Base-by-base conservation (phyloP, 106 monocot genomes). In the Dioscorea zingiberensis region DNA sequence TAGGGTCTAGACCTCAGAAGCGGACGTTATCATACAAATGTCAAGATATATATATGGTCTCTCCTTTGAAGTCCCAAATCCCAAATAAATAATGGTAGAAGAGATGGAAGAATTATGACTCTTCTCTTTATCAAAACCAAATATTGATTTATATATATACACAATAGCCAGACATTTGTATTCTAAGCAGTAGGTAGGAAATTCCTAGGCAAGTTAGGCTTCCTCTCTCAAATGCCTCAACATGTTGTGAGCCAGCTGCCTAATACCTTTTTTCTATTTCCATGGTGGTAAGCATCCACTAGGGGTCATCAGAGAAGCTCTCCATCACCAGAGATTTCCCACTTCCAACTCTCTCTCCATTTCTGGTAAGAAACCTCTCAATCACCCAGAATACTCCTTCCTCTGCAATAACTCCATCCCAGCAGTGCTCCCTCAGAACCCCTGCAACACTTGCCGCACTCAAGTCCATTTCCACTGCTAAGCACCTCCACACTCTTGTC, bases 311-410 rank as follows among this genome's bases (percentile, higher is more conserved):
- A 4, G 79, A 60, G n/a, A 27, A 89, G 74, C 48, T 48, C 47
- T 26, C 72, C 63, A 47, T 89, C 81, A 16, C 24, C 25, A 26
- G 67, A 77, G 15, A 82, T 77, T 0, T 74, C n/a, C n/a, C 71
- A n/a, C n/a, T n/a, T n/a, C n/a, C n/a, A n/a, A n/a, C n/a, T n/a
- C n/a, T n/a, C n/a, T 78, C 76, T 27, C 53, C 65, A 18, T 85
- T 82, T 22, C 71, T 69, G 62, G 45, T 21, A 65, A n/a, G 82
- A 60, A 85, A 76, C 79, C 69, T 79, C 65, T 89, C 89, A 23
- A 83, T 70, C 23, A 85, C 56, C 85, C 82, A 85, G 15, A 89
- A 77, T 1, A 57, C 55, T n/a, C n/a, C n/a, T n/a, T n/a, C 68
- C 74, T 73, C 60, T 72, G 54, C 67, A 69, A 60, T 63, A 83